phyloP scores from a whole-genome alignment of 1,284 basidiomycete genomes.

The Irpex rosettiformis region DNA sequence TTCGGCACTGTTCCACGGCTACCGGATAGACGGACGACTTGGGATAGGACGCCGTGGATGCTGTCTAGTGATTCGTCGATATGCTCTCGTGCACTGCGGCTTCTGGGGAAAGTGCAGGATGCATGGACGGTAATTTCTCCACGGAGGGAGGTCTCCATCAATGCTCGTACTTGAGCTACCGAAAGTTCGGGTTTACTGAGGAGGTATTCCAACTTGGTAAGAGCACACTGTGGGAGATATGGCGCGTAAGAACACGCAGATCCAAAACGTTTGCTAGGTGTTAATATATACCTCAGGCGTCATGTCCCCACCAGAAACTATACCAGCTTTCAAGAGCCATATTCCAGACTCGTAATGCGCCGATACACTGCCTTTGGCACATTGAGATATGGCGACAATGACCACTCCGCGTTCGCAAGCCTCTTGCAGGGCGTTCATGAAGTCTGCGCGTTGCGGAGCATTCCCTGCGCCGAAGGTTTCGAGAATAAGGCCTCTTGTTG shows the following conservation, averaged over 20 bases:
- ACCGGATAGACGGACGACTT: constrained; percentile 62
- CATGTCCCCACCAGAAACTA: constrained; percentile 86
- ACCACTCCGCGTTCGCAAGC: constrained; percentile 83
- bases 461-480: constrained; percentile 91
- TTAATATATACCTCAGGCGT: constrained; percentile 73
- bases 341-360: constrained; percentile 82
- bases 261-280: neutral
- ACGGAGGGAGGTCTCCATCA: constrained; percentile 79
- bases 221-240: constrained; percentile 58
- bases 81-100: constrained; percentile 35
- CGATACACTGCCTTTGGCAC: constrained; percentile 78
- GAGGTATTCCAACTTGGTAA: constrained; percentile 86
- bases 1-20: constrained; percentile 35
- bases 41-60: constrained; percentile 61
- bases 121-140: constrained; percentile 75
- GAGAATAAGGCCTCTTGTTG: constrained; percentile 77
- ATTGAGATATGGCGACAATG: constrained; percentile 90
- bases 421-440: constrained; percentile 68
- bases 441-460: constrained; percentile 69
- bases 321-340: constrained; percentile 67
- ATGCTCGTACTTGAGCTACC: constrained; percentile 62
- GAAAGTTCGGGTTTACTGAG: constrained; percentile 82
- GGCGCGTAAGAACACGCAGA: neutral
- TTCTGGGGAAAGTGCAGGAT: constrained; percentile 30
- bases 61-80: constrained; percentile 53